A percentile compares a stretch with the other conserved stretches of the same genome.
These are phyloP conservation scores for Talaromyces sp. DNA, from an alignment of 2,329 filamentous ascomycete genomes.

Conservation along the genomic window DNA sequence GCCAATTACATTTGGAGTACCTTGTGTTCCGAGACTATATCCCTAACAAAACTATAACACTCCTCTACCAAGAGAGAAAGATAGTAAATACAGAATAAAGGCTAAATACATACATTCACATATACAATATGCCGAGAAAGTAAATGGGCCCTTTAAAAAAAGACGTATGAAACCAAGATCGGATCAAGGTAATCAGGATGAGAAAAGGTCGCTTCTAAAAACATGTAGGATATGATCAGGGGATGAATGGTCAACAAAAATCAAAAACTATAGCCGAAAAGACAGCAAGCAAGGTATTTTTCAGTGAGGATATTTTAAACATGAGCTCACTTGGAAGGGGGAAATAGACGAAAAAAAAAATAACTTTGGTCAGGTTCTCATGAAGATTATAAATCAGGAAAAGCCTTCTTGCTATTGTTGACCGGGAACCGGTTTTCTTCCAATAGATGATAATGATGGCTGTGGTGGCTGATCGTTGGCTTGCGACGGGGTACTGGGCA, in stretches of 20 bases:
- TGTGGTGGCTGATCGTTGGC: conserved; percentile 13
- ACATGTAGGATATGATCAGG: background rate
- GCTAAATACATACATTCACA: conserved; percentile 1
- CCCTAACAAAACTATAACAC: background rate
- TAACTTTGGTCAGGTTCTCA: background rate
- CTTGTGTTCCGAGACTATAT: too few relatives aligned
- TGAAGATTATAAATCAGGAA: background rate
- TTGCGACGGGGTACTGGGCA: conserved; percentile 13
- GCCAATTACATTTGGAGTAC: too few relatives aligned
- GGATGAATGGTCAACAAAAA: background rate
- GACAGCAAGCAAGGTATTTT: background rate
- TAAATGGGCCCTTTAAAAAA: background rate
- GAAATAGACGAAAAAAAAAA: background rate
- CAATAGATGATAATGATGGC: conserved; percentile 41
- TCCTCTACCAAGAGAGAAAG: background rate
- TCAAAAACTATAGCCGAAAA: background rate
- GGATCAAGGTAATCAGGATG: background rate
- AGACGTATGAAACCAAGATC: background rate
- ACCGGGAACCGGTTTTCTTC: conserved; percentile 53
- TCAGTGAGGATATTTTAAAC: background rate
- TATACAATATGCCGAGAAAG: background rate
- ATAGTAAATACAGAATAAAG: background rate
- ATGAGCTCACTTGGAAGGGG: background rate
- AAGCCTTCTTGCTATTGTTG: conserved; percentile 29
- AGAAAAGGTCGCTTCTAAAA: background rate